phyloP scores from a whole-genome alignment of 441 rosid genomes.

The Lagerstroemia fauriei region DNA sequence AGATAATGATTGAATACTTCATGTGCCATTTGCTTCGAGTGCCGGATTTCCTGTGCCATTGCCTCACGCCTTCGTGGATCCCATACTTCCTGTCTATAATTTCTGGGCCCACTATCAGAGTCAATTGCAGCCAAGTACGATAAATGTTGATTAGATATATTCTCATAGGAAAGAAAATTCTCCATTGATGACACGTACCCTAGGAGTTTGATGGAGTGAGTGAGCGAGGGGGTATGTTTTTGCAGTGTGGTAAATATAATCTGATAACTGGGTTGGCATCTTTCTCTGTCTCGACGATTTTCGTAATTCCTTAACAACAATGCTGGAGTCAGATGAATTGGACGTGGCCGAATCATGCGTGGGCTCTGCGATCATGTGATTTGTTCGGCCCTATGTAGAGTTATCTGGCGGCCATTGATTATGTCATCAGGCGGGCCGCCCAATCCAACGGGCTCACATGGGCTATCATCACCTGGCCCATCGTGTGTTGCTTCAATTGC shows the following conservation, averaged over 20 bases:
- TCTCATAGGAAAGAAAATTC: neutral
- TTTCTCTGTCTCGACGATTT: neutral
- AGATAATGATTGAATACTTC: neutral
- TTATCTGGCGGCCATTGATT: too few species aligned
- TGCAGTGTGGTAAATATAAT: neutral
- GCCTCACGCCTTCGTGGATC: neutral
- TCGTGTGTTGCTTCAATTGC: too few species aligned
- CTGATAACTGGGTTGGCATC: neutral
- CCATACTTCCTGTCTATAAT: neutral
- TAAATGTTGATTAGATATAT: neutral
- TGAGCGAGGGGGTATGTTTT: neutral
- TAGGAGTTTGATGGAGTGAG: neutral
- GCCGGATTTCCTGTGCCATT: neutral
- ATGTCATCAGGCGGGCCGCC: too few species aligned
- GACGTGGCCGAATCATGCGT: too few species aligned
- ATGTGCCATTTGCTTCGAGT: neutral
- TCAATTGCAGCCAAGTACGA: neutral
- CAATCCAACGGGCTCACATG: too few species aligned
- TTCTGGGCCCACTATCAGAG: neutral
- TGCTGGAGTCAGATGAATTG: too few species aligned
- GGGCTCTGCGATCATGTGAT: too few species aligned
- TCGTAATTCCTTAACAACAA: neutral
- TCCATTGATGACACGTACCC: neutral
- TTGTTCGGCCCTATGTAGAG: too few species aligned
- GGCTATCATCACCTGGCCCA: too few species aligned